Evolutionary conservation across 2,329 filamentous ascomycete species (phyloP).

Genomic region (Balansia obtecta): DNA sequence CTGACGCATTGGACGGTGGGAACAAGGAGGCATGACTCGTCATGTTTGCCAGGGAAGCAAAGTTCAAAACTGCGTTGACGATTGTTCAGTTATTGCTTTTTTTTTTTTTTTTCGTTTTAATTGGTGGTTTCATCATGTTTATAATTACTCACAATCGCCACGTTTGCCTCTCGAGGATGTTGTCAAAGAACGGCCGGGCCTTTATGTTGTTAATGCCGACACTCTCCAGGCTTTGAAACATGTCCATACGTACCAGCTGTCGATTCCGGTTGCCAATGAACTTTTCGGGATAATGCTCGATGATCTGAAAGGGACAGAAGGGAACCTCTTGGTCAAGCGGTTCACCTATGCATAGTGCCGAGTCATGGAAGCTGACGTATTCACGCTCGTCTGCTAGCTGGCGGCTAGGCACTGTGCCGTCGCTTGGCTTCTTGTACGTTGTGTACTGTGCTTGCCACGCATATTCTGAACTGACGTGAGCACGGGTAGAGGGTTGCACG

Average conservation of each 20-base stretch:
- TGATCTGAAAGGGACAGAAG: slow-evolving; percentile 39
- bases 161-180: slow-evolving; percentile 42
- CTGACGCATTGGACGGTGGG: slow-evolving; percentile 50
- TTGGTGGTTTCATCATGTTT: too few species aligned
- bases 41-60: slow-evolving; percentile 33
- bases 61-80: slow-evolving; percentile 49
- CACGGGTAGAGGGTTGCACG: not conserved
- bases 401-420: not conserved
- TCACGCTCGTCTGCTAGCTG: not conserved
- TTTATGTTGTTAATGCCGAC: slow-evolving; percentile 9
- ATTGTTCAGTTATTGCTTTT: not conserved
- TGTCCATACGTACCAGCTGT: slow-evolving; percentile 25
- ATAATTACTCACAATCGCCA: slow-evolving; percentile 82
- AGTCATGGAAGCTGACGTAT: slow-evolving; percentile 11
- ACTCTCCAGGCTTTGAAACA: not conserved
- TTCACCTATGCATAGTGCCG: slow-evolving; percentile 14
- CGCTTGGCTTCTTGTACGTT: not conserved
- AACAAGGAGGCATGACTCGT: slow-evolving; percentile 53
- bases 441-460: slow-evolving; percentile 3
- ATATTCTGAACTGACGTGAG: not conserved
- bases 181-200: slow-evolving; percentile 40
- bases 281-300: slow-evolving; percentile 45
- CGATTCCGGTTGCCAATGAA: slow-evolving; percentile 44
- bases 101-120: too few species aligned
- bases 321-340: slow-evolving; percentile 12